Evolutionary conservation across 805 yeast genomes (phyloP).

Genomic region (Hagleromyces aurorensis): DNA sequence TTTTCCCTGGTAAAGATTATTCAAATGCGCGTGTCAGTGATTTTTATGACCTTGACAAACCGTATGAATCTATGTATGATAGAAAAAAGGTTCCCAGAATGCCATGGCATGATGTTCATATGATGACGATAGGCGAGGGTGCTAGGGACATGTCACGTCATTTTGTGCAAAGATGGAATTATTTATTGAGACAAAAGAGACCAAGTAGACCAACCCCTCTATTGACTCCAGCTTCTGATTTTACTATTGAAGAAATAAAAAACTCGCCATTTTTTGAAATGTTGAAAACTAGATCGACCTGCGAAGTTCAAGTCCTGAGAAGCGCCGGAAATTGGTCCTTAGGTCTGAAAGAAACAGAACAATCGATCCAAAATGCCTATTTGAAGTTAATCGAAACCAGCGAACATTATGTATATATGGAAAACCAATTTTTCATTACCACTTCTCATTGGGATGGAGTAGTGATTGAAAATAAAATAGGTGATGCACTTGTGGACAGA

Average conservation of each 20-base stretch:
- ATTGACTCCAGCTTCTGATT: slow-evolving; percentile 86
- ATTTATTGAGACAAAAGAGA: slow-evolving; percentile 80
- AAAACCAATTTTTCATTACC: slow-evolving; percentile 90
- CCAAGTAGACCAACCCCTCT: slow-evolving; percentile 93
- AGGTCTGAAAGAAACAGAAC: slow-evolving; percentile 78
- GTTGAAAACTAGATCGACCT: slow-evolving; percentile 60
- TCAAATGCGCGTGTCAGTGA: slow-evolving; percentile 93
- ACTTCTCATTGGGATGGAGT: slow-evolving; percentile 83
- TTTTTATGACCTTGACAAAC: slow-evolving; percentile 70
- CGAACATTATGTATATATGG: slow-evolving; percentile 88
- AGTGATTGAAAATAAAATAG: slow-evolving; percentile 78
- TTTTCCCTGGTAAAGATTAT: slow-evolving; percentile 95
- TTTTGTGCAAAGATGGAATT: slow-evolving; percentile 97
- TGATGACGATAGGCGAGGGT: slow-evolving; percentile 88
- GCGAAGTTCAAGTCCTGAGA: slow-evolving; percentile 84
- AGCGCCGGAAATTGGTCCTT: slow-evolving; percentile 92
- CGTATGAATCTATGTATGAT: slow-evolving; percentile 89
- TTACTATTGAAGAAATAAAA: slow-evolving; percentile 61
- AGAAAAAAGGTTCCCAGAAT: slow-evolving; percentile 75
- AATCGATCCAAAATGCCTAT: slow-evolving; percentile 88
- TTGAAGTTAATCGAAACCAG: slow-evolving; percentile 84
- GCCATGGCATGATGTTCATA: slow-evolving; percentile 99
- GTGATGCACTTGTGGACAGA: slow-evolving; percentile 93
- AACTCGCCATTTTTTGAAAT: slow-evolving; percentile 37
- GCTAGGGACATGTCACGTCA: slow-evolving; percentile 91